phyloP scores from a whole-genome alignment of 495 filamentous ascomycete species.

The Penicillium coprophilum region DNA sequence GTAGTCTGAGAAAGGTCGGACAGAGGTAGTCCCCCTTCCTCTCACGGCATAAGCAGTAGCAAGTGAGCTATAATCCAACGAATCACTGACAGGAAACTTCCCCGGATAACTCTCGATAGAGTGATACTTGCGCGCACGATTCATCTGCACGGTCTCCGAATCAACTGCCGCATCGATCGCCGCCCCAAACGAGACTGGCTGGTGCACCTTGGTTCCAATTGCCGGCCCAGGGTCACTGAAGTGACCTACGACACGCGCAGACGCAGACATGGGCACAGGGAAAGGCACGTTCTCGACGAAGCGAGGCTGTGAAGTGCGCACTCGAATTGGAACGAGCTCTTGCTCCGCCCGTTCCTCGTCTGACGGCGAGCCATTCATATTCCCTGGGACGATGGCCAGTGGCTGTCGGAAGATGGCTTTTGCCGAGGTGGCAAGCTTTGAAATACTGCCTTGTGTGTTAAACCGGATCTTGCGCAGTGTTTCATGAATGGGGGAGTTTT shows the following conservation, averaged over 20 bases:
- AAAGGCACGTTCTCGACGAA: not conserved
- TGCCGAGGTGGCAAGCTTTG: conserved; percentile 4
- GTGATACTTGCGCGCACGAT: conserved; percentile 14
- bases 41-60: conserved; percentile 28
- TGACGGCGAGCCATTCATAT: not conserved
- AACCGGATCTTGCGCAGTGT: not conserved
- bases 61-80: conserved; percentile 28
- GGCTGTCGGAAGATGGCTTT: conserved; percentile 5
- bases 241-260: conserved; percentile 2
- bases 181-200: not conserved
- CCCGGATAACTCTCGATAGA: conserved; percentile 41
- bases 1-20: conserved; percentile 40
- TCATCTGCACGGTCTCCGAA: conserved; percentile 10
- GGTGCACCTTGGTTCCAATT: not conserved
- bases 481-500: conserved; percentile 11
- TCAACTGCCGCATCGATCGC: not conserved
- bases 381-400: not conserved
- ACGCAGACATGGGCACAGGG: not conserved
- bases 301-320: not conserved
- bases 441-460: conserved; percentile 1
- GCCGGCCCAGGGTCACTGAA: conserved; percentile 10
- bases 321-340: not conserved
- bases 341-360: not conserved
- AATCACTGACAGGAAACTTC: conserved; percentile 38
- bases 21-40: conserved; percentile 30